phyloP scores from a whole-genome alignment of 805 yeast species.

The Kockiozyma suomiensis region DNA sequence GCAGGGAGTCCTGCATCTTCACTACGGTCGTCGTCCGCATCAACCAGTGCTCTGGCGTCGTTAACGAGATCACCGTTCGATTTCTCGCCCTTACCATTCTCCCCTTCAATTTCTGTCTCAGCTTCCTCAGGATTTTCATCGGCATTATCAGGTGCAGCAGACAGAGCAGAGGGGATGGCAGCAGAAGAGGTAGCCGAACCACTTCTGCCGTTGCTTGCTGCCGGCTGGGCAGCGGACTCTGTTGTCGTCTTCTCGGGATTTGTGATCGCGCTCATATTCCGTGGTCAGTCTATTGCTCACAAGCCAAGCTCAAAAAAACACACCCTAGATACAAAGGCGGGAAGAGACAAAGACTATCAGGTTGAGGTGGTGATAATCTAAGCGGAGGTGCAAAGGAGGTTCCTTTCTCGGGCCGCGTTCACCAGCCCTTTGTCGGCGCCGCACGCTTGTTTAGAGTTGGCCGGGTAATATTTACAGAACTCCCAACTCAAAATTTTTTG shows the following conservation, averaged over 20 bases:
- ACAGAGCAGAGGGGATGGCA: not conserved
- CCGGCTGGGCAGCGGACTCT: not conserved
- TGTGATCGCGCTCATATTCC: slow-evolving; percentile 1
- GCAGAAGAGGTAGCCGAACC: not conserved
- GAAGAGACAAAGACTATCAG: not conserved
- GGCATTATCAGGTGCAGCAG: not conserved
- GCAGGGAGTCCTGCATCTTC: not conserved
- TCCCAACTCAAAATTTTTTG: slow-evolving; percentile 3
- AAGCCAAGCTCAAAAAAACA: not conserved
- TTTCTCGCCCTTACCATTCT: slow-evolving; percentile 1
- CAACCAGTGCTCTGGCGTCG: not conserved
- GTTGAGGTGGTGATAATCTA: too few species aligned
- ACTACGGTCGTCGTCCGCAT: not conserved
- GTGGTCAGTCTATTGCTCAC: not conserved
- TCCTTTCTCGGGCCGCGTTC: not conserved
- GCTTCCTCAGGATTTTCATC: slow-evolving; percentile 33
- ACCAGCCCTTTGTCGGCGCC: not conserved
- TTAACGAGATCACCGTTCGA: not conserved
- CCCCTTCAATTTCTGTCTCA: slow-evolving; percentile 34
- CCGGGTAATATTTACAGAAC: not conserved
- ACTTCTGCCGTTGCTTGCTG: not conserved
- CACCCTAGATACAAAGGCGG: too few species aligned
- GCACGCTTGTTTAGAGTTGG: not conserved
- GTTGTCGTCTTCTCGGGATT: not conserved
- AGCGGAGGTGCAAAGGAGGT: not conserved